Base-by-base conservation (phyloP, 108 stramenopile genomes). In the Thalassiosira profunda region DNA sequence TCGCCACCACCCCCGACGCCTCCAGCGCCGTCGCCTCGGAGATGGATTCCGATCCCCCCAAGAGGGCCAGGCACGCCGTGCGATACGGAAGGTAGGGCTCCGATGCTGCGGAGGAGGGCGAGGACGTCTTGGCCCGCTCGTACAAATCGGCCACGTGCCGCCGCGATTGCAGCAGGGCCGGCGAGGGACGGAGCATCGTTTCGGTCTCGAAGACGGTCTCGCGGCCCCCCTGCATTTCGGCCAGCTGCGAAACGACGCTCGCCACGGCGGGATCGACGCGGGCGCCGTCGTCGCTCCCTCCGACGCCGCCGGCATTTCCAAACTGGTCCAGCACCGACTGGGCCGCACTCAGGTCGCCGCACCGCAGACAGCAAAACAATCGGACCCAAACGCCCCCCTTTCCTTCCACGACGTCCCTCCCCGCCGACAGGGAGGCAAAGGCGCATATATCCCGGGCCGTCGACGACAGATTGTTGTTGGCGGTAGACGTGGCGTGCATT, bases 1-100 rank as follows among this genome's bases (percentile, higher is more conserved):
- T 90, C 17, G 47, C 63, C 7, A 81, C 63, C 56, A 88, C 42
- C 65, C 80, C 74, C 52, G 58, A 49, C 1, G 58, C 51, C 38
- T 67, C 74, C 28, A 76, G 36, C 1, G 41, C 52, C 7, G 74
- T 10, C 2, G 61, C 63, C 44, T 77, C 76, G 23, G 76, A 64
- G 31, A 77, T 70, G 40, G 76, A 77, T 37, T 70, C 68, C 20
- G 36, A 58, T 17, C 76, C 76, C 18, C 76, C 46, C 18, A 77
- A 58, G 63, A 77, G 58, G 52, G 76, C 76, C 25, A 77, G 48
- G 45, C 76, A 77, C 24, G 76, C 68, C 1, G 56, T 35, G 2
- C 54, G 67, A 35, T 77, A 77, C 7, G 35, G 23, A n/a, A 64
- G 8, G 11, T 29, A 30, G 20, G 54, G 63, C 23, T 51, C 47